Evolutionary conservation across 805 yeast genomes (phyloP).

Genomic region (Kodamaea nitidulidarum): DNA sequence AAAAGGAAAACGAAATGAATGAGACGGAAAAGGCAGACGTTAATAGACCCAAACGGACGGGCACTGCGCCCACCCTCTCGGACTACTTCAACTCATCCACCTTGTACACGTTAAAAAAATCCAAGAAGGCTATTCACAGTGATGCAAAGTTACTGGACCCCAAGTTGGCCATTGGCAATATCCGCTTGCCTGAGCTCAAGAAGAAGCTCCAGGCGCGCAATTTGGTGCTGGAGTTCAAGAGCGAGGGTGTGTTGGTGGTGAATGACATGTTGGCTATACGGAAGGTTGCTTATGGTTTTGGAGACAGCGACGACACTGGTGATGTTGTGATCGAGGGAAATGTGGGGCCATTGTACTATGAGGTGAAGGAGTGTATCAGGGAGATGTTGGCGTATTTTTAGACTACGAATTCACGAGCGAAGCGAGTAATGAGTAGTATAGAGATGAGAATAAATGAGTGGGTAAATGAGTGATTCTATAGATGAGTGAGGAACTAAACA

Average conservation of each 20-base stretch:
- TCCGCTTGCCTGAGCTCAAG: conserved; percentile 75
- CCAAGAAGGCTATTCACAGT: conserved; percentile 14
- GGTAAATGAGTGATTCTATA: too few species aligned
- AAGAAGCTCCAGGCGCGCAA: conserved; percentile 54
- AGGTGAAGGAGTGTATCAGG: conserved; percentile 67
- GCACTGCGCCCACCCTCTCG: conserved; percentile 5
- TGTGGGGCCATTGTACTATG: conserved; percentile 69
- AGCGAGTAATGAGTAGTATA: neutral
- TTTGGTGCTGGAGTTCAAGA: conserved; percentile 79
- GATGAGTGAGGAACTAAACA: too few species aligned
- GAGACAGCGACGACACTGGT: conserved; percentile 58
- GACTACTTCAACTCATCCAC: conserved; percentile 31
- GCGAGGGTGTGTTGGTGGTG: conserved; percentile 88
- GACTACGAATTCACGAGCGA: too few species aligned
- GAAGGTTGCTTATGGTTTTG: conserved; percentile 47
- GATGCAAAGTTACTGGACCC: conserved; percentile 17
- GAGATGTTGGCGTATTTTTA: conserved; percentile 68
- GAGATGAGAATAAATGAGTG: neutral
- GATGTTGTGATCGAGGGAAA: conserved; percentile 83
- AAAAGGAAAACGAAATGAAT: neutral
- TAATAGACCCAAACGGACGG: conserved; percentile 6
- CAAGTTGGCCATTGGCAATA: conserved; percentile 80
- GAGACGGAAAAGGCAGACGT: neutral
- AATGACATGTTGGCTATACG: conserved; percentile 72
- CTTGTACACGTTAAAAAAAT: conserved; percentile 27